Evolutionary conservation across 108 stramenopile species (phyloP), one percentile per base, ranked within the genome.

Genomic region (Cyclotella atomus): DNA sequence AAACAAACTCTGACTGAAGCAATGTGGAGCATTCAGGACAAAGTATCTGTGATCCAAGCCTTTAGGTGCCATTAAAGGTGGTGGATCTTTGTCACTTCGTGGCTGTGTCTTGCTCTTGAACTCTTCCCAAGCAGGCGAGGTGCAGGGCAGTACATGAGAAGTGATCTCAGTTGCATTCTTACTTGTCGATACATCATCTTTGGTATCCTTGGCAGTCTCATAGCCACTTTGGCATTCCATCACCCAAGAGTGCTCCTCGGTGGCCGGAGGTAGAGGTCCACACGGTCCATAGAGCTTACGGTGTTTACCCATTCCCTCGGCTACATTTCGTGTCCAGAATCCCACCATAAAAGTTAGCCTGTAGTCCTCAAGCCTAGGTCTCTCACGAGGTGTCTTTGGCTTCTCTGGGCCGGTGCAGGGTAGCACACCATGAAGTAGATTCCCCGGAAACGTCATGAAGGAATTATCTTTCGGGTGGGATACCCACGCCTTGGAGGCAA

Each of bases 281-380:
- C 95, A 96, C 1, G 95, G 91, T 14, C 90, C 90, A 73, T 95
- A 95, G 14, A 94, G 36, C 33, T 72, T 50, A 43, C 84, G 73
- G 36, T 88, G 28, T 44, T 68, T 63, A 57, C 83, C 89, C 84
- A 93, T 93, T 25, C 50, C 77, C 35, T 90, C 84, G 0, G 87
- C 85, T 38, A 96, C 95, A 43, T 81, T 63, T 68, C 91, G 55
- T 43, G 89, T 92, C 95, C 95, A 96, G 63, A 96, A 96, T 29
- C 95, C 95, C 6, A 96, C 91, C 89, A 96, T 87, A 29, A 96
- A 89, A 0, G 92, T 92, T 2, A 78, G 70, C 36, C 77, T 53
- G 27, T 71, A 55, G 32, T 0, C 2, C 54, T 44, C 28, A 4
- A 0, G 16, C 32, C 1, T 29, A 16, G 16, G 0, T 7, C 14